Evolutionary conservation across 2,329 filamentous ascomycete genomes (phyloP), one percentile per base, ranked within the genome.

Genomic region (Pyrenophora tritici-repentis): DNA sequence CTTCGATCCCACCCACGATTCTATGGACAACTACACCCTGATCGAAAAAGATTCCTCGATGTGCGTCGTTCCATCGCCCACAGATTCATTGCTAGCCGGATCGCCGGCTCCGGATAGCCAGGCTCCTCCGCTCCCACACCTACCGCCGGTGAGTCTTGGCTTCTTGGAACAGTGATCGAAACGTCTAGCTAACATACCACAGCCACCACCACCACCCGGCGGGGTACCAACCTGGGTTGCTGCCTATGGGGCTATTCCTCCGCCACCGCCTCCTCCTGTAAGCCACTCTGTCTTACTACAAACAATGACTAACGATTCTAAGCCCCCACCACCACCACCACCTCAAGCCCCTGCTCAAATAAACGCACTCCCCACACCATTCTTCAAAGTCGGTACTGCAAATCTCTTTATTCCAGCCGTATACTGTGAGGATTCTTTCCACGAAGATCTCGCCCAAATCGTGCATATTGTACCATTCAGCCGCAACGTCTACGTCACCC

Each of bases 401-500:
- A 47, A 53, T 2, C 47, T 58, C 1, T 50, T 72, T 3, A 62
- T 70, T 2, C 61, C 59, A 8, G 39, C 48, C 0, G 60, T 55
- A 6, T 71, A 71, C 42, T 50, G 58, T 0, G 60, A 50, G 3
- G 59, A 65, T 14, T 53, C 57, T 8, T 20, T 53, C 3, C 36
- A 47, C 6, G 54, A 66, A 5, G 36, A 42, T 16, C 39, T 39
- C 4, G 63, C 47, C 20, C 55, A 47, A 3, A 17, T 68, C 0
- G 40, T 70, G 2, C 56, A 63, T 0, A 53, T 70, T n/a, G 42
- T 24, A 3, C 61, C 67, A 0, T 68, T 65, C 44, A 56, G 54
- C n/a, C 66, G 68, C 20, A 65, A 63, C 33, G 58, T 65, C 2
- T 56, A 70, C 16, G 42, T 56, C 12, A 62, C 56, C 7, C 56